These are phyloP conservation scores for Candida ficus DNA, from an alignment of 805 yeast genomes.

Conservation along the genomic window DNA sequence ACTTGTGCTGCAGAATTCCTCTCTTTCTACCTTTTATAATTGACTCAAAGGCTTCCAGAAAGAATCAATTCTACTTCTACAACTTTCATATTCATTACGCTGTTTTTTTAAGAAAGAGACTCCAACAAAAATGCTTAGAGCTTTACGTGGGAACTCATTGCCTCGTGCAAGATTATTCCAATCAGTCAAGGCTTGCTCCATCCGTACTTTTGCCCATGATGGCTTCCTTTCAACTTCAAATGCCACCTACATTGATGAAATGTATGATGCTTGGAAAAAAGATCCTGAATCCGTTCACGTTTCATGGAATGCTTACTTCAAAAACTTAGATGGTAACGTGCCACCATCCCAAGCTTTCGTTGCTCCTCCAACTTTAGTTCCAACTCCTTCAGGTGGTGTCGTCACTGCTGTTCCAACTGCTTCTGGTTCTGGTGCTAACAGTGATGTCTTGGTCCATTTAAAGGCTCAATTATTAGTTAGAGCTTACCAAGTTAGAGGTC, in stretches of 20 bases:
- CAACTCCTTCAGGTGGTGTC: slow-evolving; percentile 74
- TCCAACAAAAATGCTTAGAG: slow-evolving; percentile 19
- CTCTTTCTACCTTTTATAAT: too few relatives aligned
- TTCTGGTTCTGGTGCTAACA: slow-evolving; percentile 36
- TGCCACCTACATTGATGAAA: slow-evolving; percentile 93
- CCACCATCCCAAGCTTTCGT: slow-evolving; percentile 73
- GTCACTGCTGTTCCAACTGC: slow-evolving; percentile 50
- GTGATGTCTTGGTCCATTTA: slow-evolving; percentile 74
- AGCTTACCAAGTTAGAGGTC: slow-evolving; percentile 99
- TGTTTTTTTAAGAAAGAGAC: background rate
- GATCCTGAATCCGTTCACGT: slow-evolving; percentile 91
- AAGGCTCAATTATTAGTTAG: slow-evolving; percentile 95
- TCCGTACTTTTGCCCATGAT: slow-evolving; percentile 36
- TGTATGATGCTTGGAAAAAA: slow-evolving; percentile 90
- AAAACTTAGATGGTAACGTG: slow-evolving; percentile 70
- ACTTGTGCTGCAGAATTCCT: too few relatives aligned
- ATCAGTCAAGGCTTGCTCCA: slow-evolving; percentile 8
- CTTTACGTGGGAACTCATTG: slow-evolving; percentile 20
- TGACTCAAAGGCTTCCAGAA: slow-evolving; percentile 24
- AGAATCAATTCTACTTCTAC: too few relatives aligned
- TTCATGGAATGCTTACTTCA: slow-evolving; percentile 96
- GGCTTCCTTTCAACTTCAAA: slow-evolving; percentile 77
- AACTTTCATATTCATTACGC: background rate
- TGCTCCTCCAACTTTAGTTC: slow-evolving; percentile 90
- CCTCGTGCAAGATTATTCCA: slow-evolving; percentile 21